A percentile compares a stretch with the other conserved stretches of the same genome.
phyloP scores from a whole-genome alignment of 2,329 filamentous ascomycete genomes.

The Periconia macrospinosa region DNA sequence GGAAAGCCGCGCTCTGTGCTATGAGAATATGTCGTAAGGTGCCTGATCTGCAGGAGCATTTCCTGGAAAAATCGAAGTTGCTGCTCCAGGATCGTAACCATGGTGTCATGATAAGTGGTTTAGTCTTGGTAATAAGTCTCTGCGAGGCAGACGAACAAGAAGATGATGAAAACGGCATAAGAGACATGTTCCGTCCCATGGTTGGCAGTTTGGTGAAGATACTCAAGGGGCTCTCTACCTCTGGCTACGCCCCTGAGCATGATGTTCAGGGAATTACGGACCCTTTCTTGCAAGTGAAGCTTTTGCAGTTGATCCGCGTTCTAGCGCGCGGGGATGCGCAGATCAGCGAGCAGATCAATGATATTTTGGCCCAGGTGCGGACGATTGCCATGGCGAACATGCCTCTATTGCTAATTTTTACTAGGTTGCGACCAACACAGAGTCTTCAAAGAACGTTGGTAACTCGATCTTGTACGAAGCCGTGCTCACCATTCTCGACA shows the following conservation, averaged over 20 bases:
- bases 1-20: slow-evolving; percentile 96
- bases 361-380: slow-evolving; percentile 81
- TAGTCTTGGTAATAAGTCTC: slow-evolving; percentile 87
- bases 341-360: slow-evolving; percentile 96
- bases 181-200: slow-evolving; percentile 87
- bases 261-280: slow-evolving; percentile 98
- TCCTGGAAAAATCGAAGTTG: slow-evolving; percentile 88
- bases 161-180: slow-evolving; percentile 82
- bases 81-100: slow-evolving; percentile 93
- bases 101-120: slow-evolving; percentile 86
- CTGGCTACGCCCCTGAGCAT: slow-evolving; percentile 95
- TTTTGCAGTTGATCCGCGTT: slow-evolving; percentile 81
- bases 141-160: slow-evolving; percentile 95
- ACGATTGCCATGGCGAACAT: neutral
- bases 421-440: slow-evolving; percentile 90
- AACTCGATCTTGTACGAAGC: slow-evolving; percentile 98
- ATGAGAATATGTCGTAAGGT: slow-evolving; percentile 99
- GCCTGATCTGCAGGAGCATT: slow-evolving; percentile 95
- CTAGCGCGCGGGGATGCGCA: slow-evolving; percentile 82
- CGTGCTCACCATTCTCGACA: slow-evolving; percentile 94
- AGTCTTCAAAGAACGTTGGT: slow-evolving; percentile 96
- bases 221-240: slow-evolving; percentile 88
- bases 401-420: slow-evolving; percentile 12
- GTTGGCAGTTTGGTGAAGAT: slow-evolving; percentile 86
- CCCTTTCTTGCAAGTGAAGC: slow-evolving; percentile 96